Conservation (phyloP, 768 basidiomycete genomes). For the Auricularia sp. region DNA sequence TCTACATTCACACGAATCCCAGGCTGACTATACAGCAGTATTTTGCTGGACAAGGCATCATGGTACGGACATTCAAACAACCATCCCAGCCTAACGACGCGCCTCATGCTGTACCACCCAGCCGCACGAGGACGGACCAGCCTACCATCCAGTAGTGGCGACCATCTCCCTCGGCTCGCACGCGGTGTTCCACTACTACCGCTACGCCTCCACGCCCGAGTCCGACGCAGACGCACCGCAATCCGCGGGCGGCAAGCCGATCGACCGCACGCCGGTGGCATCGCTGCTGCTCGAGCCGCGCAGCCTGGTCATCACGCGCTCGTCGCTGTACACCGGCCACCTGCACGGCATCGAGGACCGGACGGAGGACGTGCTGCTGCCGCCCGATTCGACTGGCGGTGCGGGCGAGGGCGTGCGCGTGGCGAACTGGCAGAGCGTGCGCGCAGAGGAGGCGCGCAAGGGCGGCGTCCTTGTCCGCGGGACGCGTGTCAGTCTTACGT, state of each 20-base stretch:
- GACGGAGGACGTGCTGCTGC: conserved; percentile 33
- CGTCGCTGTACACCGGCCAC: conserved; percentile 55
- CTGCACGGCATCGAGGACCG: conserved; percentile 73
- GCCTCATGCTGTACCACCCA: conserved; percentile 21
- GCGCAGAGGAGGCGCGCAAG: conserved; percentile 28
- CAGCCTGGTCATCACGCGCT: conserved; percentile 69
- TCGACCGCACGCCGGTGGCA: conserved; percentile 54
- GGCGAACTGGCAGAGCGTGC: conserved; percentile 50
- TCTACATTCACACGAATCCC: conserved; percentile 5
- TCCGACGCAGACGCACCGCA: neutral
- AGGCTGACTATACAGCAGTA: conserved; percentile 40
- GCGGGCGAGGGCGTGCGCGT: conserved; percentile 26
- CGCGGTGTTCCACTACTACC: conserved; percentile 73
- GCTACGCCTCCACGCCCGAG: conserved; percentile 31
- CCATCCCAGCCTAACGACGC: conserved; percentile 5
- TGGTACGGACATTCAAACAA: conserved; percentile 40
- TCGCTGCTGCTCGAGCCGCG: conserved; percentile 77
- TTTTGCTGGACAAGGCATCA: conserved; percentile 83
- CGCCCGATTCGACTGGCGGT: conserved; percentile 15
- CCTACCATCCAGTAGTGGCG: conserved; percentile 78
- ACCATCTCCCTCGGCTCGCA: conserved; percentile 87
- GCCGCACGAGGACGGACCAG: conserved; percentile 90
- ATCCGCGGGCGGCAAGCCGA: conserved; percentile 34
- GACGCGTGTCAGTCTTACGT: conserved; percentile 74
- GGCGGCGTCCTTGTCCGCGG: conserved; percentile 48